These are phyloP conservation scores for Candida qinlingensis DNA, from an alignment of 805 yeast species.

Conservation along the genomic window DNA sequence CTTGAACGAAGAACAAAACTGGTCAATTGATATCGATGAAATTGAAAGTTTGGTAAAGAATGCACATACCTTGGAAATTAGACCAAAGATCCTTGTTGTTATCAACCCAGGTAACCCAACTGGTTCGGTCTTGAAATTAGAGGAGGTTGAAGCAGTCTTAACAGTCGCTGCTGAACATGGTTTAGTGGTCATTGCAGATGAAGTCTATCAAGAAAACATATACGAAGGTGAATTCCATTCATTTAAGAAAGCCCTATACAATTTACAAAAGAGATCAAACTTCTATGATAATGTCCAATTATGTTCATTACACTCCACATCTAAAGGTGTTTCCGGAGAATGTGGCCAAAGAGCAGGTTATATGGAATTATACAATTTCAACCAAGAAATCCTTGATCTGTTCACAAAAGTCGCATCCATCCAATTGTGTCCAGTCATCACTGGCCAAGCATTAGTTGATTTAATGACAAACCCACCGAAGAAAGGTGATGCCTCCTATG, in stretches of 20 bases:
- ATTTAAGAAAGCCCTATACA: conserved; percentile 71
- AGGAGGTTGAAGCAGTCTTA: conserved; percentile 66
- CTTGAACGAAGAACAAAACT: conserved; percentile 70
- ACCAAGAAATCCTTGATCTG: conserved; percentile 59
- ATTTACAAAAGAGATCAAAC: conserved; percentile 52
- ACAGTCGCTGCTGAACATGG: conserved; percentile 81
- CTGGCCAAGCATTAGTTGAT: conserved; percentile 92
- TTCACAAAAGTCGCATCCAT: conserved; percentile 85
- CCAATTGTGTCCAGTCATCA: conserved; percentile 87
- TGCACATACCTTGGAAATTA: conserved; percentile 46
- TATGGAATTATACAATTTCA: conserved; percentile 87
- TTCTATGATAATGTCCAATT: conserved; percentile 69
- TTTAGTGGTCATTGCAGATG: conserved; percentile 89
- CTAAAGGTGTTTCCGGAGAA: conserved; percentile 96
- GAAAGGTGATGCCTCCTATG: conserved; percentile 70
- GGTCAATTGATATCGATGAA: conserved; percentile 77
- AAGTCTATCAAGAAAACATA: conserved; percentile 93
- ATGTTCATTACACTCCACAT: conserved; percentile 94
- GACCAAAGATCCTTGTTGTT: conserved; percentile 77
- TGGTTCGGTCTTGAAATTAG: conserved; percentile 69
- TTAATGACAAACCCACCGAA: conserved; percentile 91
- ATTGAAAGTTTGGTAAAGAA: conserved; percentile 49
- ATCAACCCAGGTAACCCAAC: conserved; percentile 99
- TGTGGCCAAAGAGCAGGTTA: conserved; percentile 99
- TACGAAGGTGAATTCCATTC: conserved; percentile 80